A percentile compares a stretch with the other conserved stretches of the same genome.
phyloP scores from a whole-genome alignment of 2,329 filamentous ascomycete genomes.

The Ophiocordyceps polyrhachis-furcata region DNA sequence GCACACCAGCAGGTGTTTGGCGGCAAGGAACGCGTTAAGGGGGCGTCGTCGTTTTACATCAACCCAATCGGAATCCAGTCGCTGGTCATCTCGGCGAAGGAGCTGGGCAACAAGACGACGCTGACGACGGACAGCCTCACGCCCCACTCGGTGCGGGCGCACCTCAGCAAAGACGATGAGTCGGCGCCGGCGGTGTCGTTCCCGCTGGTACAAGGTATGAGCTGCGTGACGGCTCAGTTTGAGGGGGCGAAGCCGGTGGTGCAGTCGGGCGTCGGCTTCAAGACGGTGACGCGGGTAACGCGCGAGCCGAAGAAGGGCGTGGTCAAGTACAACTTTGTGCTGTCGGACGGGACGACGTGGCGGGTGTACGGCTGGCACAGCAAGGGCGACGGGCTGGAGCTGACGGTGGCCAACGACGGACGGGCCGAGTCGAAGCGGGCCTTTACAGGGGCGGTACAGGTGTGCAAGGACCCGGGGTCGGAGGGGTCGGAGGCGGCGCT shows the following conservation, averaged over 20 bases:
- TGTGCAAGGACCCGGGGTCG: constrained; percentile 54
- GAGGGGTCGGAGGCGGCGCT: constrained; percentile 43
- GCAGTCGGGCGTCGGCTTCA: constrained; percentile 58
- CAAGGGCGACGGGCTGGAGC: constrained; percentile 40
- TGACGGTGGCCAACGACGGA: constrained; percentile 48
- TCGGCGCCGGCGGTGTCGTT: constrained; percentile 48
- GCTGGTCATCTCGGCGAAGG: constrained; percentile 58
- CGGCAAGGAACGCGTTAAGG: constrained; percentile 35
- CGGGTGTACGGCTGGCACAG: constrained; percentile 55
- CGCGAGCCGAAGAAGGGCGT: constrained; percentile 42
- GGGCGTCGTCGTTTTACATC: constrained; percentile 52
- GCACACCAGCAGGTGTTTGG: constrained; percentile 41
- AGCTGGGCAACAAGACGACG: constrained; percentile 43
- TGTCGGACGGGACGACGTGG: constrained; percentile 62
- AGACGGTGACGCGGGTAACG: constrained; percentile 38
- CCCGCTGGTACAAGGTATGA: constrained; percentile 78
- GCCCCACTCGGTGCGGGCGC: constrained; percentile 45
- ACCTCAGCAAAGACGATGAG: constrained; percentile 36
- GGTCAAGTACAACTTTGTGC: constrained; percentile 54
- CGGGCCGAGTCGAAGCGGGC: constrained; percentile 43
- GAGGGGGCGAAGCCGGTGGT: constrained; percentile 50
- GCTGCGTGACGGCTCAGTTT: constrained; percentile 66
- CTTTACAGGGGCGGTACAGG: constrained; percentile 65
- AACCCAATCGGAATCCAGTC: constrained; percentile 73
- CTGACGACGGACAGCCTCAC: constrained; percentile 34